These are phyloP conservation scores for Neonothopanus nambi DNA, from an alignment of 1,284 basidiomycete genomes.

Conservation along the genomic window DNA sequence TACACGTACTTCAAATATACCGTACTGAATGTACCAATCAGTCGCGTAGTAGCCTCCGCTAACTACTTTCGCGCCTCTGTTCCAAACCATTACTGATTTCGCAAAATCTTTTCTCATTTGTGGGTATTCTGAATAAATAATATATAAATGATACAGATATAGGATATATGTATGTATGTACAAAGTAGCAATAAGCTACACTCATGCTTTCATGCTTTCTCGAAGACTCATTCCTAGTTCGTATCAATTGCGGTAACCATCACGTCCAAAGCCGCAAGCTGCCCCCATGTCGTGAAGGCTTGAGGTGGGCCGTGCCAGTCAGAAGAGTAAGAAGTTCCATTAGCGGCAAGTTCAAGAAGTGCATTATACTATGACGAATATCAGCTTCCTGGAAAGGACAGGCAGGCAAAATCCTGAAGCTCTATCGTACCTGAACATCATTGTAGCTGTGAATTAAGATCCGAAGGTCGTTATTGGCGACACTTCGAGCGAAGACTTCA, in stretches of 20 bases:
- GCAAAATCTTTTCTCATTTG: too few relatives aligned
- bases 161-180: too few relatives aligned
- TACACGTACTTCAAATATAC: too few relatives aligned
- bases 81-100: too few relatives aligned
- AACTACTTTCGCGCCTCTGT: too few relatives aligned
- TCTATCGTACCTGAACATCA: conserved; percentile 46
- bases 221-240: conserved; percentile 20
- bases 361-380: conserved; percentile 41
- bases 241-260: conserved; percentile 39
- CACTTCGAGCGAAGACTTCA: conserved; percentile 41
- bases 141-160: too few relatives aligned
- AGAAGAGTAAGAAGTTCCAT: conserved; percentile 41
- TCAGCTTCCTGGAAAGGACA: neutral
- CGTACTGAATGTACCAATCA: too few relatives aligned
- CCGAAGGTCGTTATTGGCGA: conserved; percentile 34
- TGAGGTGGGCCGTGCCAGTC: conserved; percentile 45
- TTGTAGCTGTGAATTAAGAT: conserved; percentile 46
- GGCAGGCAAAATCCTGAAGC: neutral
- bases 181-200: too few relatives aligned
- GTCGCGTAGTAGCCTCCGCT: too few relatives aligned
- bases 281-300: conserved; percentile 48
- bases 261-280: conserved; percentile 48
- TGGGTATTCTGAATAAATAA: too few relatives aligned
- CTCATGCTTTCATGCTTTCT: too few relatives aligned
- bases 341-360: conserved; percentile 46